Evolutionary conservation across 768 basidiomycete species (phyloP), one percentile per base, ranked within the genome.

Genomic region (Panaeolus cyanescens): DNA sequence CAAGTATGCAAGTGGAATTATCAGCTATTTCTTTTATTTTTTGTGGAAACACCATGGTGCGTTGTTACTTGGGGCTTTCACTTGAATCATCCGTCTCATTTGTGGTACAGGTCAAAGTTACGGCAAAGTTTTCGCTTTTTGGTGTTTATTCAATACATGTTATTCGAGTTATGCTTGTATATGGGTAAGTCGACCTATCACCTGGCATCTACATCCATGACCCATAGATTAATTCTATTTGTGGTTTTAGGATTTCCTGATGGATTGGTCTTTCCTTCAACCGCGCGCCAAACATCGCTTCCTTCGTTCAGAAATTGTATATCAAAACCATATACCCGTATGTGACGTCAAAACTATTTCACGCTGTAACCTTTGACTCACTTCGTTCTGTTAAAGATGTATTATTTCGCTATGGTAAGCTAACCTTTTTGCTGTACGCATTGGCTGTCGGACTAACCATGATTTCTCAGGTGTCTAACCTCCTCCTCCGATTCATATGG

Each of bases 241-340:
- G 4, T 22, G 12, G 34, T 31, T 55, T 1, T 64, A 93, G 94
- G 95, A 97, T 67, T 72, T 94, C 32, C 69, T 90, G 9, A 91
- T 96, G 86, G 96, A 99, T 72, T 98, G 96, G 96, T 93, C 91
- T 1, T 70, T 99, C 42, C 77, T 94, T 40, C 80, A 85, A 59
- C 79, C 82, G 4, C 86, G 79, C 60, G 77, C 80, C 7, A 77
- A 67, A 62, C 79, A 90, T 64, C 83, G 77, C 19, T 76, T 92
- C 37, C 81, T 99, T 2, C 86, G 97, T 17, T 73, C 78, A 4
- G 92, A 96, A 34, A 74, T 96, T 32, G 76, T 92, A 2, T 98
- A 95, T 71, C 77, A 81, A 5, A 82, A 87, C 50, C 70, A 84
- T 37, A 76, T 88, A 30, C 45, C 45, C 22, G 65, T 78, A 81